These are phyloP conservation scores for Scheffersomyces amazonensis DNA, from an alignment of 805 yeast genomes.

Conservation along the genomic window DNA sequence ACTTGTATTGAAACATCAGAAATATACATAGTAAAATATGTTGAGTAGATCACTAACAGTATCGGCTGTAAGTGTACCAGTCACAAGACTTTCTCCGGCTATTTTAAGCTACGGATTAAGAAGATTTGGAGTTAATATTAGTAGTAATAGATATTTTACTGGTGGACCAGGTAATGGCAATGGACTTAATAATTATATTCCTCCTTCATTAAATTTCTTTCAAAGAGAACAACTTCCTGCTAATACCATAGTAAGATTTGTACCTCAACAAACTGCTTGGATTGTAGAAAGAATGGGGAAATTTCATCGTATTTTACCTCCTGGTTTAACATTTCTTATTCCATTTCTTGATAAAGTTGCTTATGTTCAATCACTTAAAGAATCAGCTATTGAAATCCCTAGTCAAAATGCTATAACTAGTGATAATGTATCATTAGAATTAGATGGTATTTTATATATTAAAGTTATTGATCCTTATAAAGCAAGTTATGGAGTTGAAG, in stretches of 20 bases:
- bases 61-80: too few relatives aligned
- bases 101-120: too few relatives aligned
- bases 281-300: constrained; percentile 90
- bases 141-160: too few relatives aligned
- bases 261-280: constrained; percentile 91
- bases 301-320: constrained; percentile 61
- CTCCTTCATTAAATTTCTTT: constrained; percentile 46
- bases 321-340: constrained; percentile 71
- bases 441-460: constrained; percentile 81
- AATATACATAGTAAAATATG: too few relatives aligned
- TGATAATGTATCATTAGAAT: constrained; percentile 79
- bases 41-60: too few relatives aligned
- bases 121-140: too few relatives aligned
- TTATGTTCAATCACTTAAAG: constrained; percentile 80
- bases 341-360: constrained; percentile 76
- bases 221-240: constrained; percentile 67
- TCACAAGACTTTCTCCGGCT: too few relatives aligned
- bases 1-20: too few relatives aligned
- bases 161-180: constrained; percentile 1
- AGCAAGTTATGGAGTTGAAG: constrained; percentile 86
- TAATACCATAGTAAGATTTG: constrained; percentile 72
- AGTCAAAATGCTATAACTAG: constrained; percentile 82
- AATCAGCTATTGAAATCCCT: constrained; percentile 82
- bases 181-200: constrained; percentile 1
- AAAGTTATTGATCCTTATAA: constrained; percentile 78